Percentiles rank a stretch among this genome's conserved stretches.
phyloP scores from a whole-genome alignment of 2,329 filamentous ascomycete genomes.

The Arthrobotrys iridis region DNA sequence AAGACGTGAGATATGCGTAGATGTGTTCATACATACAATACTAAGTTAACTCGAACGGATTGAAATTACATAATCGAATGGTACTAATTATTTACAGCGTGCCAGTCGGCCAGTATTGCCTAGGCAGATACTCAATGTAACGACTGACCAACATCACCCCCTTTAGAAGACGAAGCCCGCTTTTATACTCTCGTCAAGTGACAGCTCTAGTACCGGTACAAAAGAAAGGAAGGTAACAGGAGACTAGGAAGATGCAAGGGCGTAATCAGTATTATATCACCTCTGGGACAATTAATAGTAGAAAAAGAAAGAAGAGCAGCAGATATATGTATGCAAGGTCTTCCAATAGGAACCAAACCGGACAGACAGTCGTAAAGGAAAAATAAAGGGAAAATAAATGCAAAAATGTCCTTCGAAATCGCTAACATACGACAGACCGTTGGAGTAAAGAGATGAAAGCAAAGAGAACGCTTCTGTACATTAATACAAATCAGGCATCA shows the following conservation, averaged over 20 bases:
- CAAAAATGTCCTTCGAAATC: constrained; percentile 30
- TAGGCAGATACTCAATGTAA: not conserved
- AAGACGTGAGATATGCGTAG: no score
- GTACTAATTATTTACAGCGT: not conserved
- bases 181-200: constrained; percentile 1
- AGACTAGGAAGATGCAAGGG: not conserved
- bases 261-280: constrained; percentile 17
- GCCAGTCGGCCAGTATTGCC: not conserved
- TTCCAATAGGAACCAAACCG: not conserved
- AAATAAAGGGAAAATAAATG: constrained; percentile 8
- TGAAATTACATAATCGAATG: no score
- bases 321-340: constrained; percentile 8
- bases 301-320: no score
- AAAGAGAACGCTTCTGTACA: constrained; percentile 51
- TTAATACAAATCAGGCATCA: constrained; percentile 13
- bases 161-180: not conserved
- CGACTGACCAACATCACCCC: no score
- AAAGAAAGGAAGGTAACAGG: not conserved
- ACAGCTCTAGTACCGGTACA: not conserved
- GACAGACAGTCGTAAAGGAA: constrained; percentile 5
- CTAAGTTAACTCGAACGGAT: not conserved
- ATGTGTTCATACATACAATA: no score
- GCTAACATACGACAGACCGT: constrained; percentile 40
- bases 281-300: not conserved
- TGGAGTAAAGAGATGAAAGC: not conserved